These are phyloP conservation scores for Trichoderma aggressivum DNA, from an alignment of 2,329 filamentous ascomycete species.

Conservation along the genomic window DNA sequence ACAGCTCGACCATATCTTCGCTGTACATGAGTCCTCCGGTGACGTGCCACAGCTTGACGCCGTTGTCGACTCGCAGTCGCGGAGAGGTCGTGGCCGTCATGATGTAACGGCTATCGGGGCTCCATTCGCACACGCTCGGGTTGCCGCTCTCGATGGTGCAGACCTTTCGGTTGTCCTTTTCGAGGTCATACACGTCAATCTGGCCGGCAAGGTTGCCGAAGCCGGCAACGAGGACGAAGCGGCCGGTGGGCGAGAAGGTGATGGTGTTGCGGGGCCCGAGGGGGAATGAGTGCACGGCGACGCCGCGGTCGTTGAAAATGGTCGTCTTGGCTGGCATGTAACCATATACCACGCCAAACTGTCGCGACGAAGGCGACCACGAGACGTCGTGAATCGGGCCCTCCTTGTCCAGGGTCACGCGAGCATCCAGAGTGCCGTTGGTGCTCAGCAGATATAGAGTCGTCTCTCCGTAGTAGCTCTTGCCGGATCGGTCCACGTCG, in stretches of 20 bases:
- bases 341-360: constrained; percentile 96
- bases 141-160: constrained; percentile 94
- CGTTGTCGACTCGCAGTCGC: constrained; percentile 92
- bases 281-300: constrained; percentile 79
- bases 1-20: constrained; percentile 90
- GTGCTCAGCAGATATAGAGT: constrained; percentile 93
- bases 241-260: constrained; percentile 86
- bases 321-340: constrained; percentile 99
- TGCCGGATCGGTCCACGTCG: constrained; percentile 95
- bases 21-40: constrained; percentile 88
- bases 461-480: constrained; percentile 99
- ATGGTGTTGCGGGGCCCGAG: constrained; percentile 91
- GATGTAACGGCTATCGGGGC: constrained; percentile 90
- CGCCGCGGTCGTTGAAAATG: constrained; percentile 88
- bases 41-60: constrained; percentile 92
- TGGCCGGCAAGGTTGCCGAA: constrained; percentile 97
- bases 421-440: constrained; percentile 87
- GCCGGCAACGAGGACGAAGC: constrained; percentile 89
- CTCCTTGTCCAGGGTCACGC: constrained; percentile 91
- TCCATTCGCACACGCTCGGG: constrained; percentile 95
- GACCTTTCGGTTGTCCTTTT: constrained; percentile 90
- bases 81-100: constrained; percentile 97
- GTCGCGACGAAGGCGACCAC: constrained; percentile 97
- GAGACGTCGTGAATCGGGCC: constrained; percentile 96
- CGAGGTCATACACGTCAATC: constrained; percentile 95